Evolutionary conservation across 1,284 basidiomycete species (phyloP).

Genomic region (Irpex sp.): DNA sequence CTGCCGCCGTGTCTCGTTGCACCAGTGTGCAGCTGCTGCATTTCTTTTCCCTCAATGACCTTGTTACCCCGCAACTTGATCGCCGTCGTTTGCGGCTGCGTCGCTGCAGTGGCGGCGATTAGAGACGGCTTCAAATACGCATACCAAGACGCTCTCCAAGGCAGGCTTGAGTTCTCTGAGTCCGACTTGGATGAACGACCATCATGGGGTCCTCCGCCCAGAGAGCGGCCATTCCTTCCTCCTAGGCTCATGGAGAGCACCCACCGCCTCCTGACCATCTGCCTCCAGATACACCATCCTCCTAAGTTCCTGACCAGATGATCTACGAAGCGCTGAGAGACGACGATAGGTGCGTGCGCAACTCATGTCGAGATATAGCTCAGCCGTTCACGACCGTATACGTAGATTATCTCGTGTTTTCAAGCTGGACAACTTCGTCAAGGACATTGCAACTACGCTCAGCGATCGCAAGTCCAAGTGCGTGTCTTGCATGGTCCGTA

Average conservation of each 20-base stretch:
- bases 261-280: constrained; percentile 11
- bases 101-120: constrained; percentile 19
- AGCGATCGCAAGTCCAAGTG: constrained; percentile 38
- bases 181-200: background rate
- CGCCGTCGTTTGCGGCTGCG: constrained; percentile 19
- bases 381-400: background rate
- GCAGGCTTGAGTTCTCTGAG: constrained; percentile 3
- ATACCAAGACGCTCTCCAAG: background rate
- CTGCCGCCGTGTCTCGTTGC: background rate
- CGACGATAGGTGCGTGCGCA: constrained; percentile 28
- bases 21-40: background rate
- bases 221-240: background rate
- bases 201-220: background rate
- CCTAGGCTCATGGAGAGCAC: constrained; percentile 6
- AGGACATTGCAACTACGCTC: constrained; percentile 37
- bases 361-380: background rate
- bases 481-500: background rate
- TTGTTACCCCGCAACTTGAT: constrained; percentile 17
- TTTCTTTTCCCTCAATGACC: constrained; percentile 1
- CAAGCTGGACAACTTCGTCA: constrained; percentile 43
- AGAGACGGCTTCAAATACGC: constrained; percentile 2
- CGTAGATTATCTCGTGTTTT: constrained; percentile 36
- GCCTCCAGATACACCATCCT: constrained; percentile 3
- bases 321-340: constrained; percentile 40
- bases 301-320: constrained; percentile 26